phyloP scores from a whole-genome alignment of 2,329 filamentous ascomycete genomes.

The Botryosphaeria dothidea region DNA sequence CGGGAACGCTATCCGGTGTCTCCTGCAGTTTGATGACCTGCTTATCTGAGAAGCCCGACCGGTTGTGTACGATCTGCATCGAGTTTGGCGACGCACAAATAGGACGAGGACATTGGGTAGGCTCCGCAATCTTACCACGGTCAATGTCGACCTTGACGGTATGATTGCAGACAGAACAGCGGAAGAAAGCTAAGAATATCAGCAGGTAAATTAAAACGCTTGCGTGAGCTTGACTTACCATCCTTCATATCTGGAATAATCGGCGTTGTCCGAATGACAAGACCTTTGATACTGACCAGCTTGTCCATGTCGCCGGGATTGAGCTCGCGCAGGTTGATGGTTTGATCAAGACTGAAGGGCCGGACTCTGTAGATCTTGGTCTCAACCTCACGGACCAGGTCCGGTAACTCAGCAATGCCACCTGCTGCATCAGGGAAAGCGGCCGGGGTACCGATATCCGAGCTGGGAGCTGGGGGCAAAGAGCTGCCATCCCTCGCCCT shows the following conservation, averaged over 20 bases:
- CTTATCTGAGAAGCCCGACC: slow-evolving; percentile 92
- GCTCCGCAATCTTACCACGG: slow-evolving; percentile 93
- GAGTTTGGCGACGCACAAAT: slow-evolving; percentile 86
- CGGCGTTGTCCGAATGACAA: slow-evolving; percentile 93
- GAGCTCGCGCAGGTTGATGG: slow-evolving; percentile 88
- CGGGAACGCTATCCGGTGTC: slow-evolving; percentile 90
- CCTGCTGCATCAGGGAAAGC: slow-evolving; percentile 38
- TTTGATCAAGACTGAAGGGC: slow-evolving; percentile 83
- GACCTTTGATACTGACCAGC: slow-evolving; percentile 88
- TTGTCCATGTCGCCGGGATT: slow-evolving; percentile 97
- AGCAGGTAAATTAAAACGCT: slow-evolving; percentile 22
- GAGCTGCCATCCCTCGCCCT: slow-evolving; percentile 63
- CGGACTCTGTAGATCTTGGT: slow-evolving; percentile 80
- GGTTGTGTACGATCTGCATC: slow-evolving; percentile 98
- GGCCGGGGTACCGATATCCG: slow-evolving; percentile 59
- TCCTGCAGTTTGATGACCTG: slow-evolving; percentile 99
- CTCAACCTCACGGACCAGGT: slow-evolving; percentile 75
- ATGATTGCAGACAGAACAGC: slow-evolving; percentile 90
- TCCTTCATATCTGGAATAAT: slow-evolving; percentile 99
- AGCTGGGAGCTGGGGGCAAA: slow-evolving; percentile 75
- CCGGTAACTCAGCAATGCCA: slow-evolving; percentile 59
- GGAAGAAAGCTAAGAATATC: slow-evolving; percentile 72
- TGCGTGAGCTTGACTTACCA: slow-evolving; percentile 30
- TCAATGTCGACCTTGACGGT: slow-evolving; percentile 89
- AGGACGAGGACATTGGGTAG: slow-evolving; percentile 81